These are phyloP conservation scores for Gnaphalium uliginosum DNA, from an alignment of 129 eudicot species.

Conservation along the genomic window DNA sequence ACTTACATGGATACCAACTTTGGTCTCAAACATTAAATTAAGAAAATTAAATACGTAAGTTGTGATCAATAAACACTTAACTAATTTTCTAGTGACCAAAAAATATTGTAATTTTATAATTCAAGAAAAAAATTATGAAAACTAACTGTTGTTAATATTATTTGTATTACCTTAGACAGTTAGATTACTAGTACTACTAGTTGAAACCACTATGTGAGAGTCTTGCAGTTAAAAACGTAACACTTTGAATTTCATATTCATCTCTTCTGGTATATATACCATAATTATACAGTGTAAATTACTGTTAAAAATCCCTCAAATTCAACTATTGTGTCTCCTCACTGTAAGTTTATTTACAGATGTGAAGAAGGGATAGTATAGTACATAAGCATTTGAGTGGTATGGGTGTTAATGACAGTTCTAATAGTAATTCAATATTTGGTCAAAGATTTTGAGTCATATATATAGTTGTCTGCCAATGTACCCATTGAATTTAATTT, in stretches of 20 bases:
- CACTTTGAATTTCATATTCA: slow-evolving; percentile 1
- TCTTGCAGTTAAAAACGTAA: neutral
- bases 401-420: slow-evolving; percentile 18
- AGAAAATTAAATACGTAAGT: neutral
- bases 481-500: slow-evolving; percentile 11
- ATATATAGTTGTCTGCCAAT: slow-evolving; percentile 19
- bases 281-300: neutral
- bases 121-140: too few species aligned
- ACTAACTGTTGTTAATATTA: too few species aligned
- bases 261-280: slow-evolving; percentile 1
- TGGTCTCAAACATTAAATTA: neutral
- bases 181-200: neutral
- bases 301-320: slow-evolving; percentile 15
- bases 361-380: neutral
- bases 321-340: slow-evolving; percentile 10
- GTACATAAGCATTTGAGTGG: slow-evolving; percentile 15
- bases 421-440: slow-evolving; percentile 10
- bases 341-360: neutral
- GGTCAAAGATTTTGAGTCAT: slow-evolving; percentile 31
- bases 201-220: slow-evolving; percentile 8
- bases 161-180: neutral
- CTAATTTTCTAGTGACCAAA: too few species aligned
- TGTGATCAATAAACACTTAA: neutral
- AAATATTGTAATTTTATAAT: too few species aligned
- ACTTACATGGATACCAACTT: neutral